Percentiles rank a stretch among this genome's conserved stretches.
Evolutionary conservation across 2,329 filamentous ascomycete genomes (phyloP).

Genomic region (Cercospora citrullina): DNA sequence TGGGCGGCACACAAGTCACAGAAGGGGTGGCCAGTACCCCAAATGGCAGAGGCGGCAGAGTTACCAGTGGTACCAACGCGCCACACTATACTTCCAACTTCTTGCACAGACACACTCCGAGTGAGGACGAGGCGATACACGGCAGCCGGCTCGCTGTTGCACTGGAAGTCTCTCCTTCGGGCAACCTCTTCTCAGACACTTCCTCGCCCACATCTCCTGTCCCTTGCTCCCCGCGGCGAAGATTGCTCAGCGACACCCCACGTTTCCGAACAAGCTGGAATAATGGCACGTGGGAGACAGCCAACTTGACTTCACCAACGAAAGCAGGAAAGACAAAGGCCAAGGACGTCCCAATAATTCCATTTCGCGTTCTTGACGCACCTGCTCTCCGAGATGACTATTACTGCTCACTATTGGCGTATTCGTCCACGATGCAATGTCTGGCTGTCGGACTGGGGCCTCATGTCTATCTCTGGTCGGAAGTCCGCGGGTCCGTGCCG

Average conservation of each 20-base stretch:
- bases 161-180: conserved; percentile 71
- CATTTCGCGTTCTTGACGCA: conserved; percentile 70
- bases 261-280: conserved; percentile 23
- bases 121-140: conserved; percentile 53
- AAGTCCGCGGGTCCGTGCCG: conserved; percentile 55
- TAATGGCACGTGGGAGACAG: conserved; percentile 29
- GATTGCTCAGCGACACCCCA: conserved; percentile 18
- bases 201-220: conserved; percentile 21
- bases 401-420: conserved; percentile 89
- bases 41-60: conserved; percentile 62
- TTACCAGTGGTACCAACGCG: conserved; percentile 72
- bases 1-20: conserved; percentile 61
- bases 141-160: conserved; percentile 75
- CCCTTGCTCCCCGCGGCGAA: conserved; percentile 10
- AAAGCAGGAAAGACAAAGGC: conserved; percentile 19
- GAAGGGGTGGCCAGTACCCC: conserved; percentile 45
- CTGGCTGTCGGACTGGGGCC: conserved; percentile 81
- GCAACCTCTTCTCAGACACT: conserved; percentile 61
- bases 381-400: conserved; percentile 90
- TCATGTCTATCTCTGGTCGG: conserved; percentile 86
- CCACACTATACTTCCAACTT: conserved; percentile 62
- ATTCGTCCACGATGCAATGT: conserved; percentile 70
- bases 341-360: conserved; percentile 36
- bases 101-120: conserved; percentile 42
- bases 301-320: conserved; percentile 16